A percentile compares a stretch with the other conserved stretches of the same genome.
These are phyloP conservation scores for Umbilicus rupestris DNA, from an alignment of 164 flowering plant species.

Conservation along the genomic window DNA sequence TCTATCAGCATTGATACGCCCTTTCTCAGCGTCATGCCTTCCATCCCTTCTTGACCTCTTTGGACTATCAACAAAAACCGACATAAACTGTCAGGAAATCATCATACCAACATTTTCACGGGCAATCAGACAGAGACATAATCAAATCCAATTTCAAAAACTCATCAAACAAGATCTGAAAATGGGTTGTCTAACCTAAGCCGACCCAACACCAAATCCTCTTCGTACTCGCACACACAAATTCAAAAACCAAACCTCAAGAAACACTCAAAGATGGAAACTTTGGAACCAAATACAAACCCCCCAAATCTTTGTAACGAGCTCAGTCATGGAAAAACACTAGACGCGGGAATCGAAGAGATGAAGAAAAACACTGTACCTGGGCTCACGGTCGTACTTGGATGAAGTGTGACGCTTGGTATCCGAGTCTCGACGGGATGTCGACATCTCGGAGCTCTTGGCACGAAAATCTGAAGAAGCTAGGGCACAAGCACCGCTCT, in stretches of 20 bases:
- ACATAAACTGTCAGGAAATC: too few species aligned
- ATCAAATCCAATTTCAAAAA: background rate
- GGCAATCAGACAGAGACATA: background rate
- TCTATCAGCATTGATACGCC: constrained; percentile 20
- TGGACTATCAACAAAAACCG: constrained; percentile 31
- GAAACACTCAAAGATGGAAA: background rate
- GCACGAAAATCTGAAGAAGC: background rate
- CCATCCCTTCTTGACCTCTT: constrained; percentile 76
- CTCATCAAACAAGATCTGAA: background rate
- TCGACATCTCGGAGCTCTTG: constrained; percentile 25
- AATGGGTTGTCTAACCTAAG: background rate
- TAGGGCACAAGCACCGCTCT: background rate
- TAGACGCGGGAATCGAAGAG: background rate
- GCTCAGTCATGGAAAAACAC: background rate
- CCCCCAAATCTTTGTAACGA: too few species aligned
- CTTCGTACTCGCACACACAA: background rate
- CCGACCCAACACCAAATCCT: too few species aligned
- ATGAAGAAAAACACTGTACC: constrained; percentile 24
- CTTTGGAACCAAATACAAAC: background rate
- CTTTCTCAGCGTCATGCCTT: constrained; percentile 45
- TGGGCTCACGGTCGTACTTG: constrained; percentile 49
- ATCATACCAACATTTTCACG: too few species aligned
- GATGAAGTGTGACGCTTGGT: constrained; percentile 38
- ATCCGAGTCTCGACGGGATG: constrained; percentile 33
- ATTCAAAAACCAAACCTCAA: background rate